A percentile compares a stretch with the other conserved stretches of the same genome.
phyloP scores from a whole-genome alignment of 208 protist species.

The Leishmania lainsoni region DNA sequence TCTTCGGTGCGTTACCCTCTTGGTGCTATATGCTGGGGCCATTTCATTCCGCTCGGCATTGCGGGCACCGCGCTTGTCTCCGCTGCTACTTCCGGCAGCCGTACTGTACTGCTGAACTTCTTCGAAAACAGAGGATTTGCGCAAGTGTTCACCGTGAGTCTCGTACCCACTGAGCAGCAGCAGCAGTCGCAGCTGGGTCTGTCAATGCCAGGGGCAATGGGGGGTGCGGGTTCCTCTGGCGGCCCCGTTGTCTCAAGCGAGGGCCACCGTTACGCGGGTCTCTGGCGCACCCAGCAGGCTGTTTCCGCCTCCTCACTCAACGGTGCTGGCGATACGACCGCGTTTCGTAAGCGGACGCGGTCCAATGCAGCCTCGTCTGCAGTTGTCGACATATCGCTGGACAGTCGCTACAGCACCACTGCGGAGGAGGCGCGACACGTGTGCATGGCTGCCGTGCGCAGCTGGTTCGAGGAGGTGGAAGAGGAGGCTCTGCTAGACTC shows the following conservation, averaged over 20 bases:
- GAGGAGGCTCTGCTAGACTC: constrained; percentile 21
- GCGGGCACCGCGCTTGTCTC: constrained; percentile 48
- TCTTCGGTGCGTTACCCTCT: constrained; percentile 29
- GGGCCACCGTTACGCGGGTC: background rate
- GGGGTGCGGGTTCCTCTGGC: background rate
- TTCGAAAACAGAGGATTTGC: constrained; percentile 52
- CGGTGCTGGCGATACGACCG: background rate
- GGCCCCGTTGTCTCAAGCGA: background rate
- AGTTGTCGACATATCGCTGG: constrained; percentile 11
- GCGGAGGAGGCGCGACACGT: constrained; percentile 34
- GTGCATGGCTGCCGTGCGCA: constrained; percentile 51
- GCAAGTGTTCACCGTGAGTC: constrained; percentile 50
- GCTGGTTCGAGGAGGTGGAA: constrained; percentile 48
- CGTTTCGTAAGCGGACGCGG: constrained; percentile 11
- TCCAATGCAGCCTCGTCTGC: background rate
- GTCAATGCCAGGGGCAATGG: background rate
- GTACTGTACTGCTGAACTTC: constrained; percentile 44
- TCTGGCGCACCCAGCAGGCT: background rate
- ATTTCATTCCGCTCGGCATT: constrained; percentile 71
- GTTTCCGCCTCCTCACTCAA: background rate
- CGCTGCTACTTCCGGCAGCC: constrained; percentile 38
- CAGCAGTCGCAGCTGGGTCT: background rate
- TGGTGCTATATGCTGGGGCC: constrained; percentile 37
- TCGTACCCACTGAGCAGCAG: constrained; percentile 33
- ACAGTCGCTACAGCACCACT: constrained; percentile 13